Evolutionary conservation across 2,329 filamentous ascomycete species (phyloP), one percentile per base, ranked within the genome.

Genomic region (Acephala macrosclerotiorum): DNA sequence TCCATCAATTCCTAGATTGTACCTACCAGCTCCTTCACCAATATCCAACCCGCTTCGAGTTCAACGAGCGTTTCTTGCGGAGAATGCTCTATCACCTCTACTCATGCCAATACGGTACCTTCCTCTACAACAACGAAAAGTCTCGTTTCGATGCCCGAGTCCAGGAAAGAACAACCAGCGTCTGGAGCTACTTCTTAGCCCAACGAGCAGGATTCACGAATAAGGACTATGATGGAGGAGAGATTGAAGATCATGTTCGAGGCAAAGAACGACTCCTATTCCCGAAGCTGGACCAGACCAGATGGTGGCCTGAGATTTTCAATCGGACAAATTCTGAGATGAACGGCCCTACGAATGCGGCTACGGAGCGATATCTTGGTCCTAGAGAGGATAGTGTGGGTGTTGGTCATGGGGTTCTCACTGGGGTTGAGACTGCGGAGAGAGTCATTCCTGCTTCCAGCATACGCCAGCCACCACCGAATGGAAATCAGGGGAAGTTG

Each of bases 1-100:
- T 99, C 79, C 96, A 99, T 74, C 96, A 99, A 76, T 99, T 98
- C 79, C 86, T 99, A 11, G 96, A 98, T 75, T 94, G 93, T 42
- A 93, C 93, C 1, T 98, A 96, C 76, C 96, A 99, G 77, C 84
- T 99, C 33, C 81, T 97, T 26, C 85, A 92, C 67, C 96, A 98
- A 76, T 84, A 95, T 73, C 94, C 94, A 0, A 91, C 88, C 7
- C 90, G 94, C 0, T 99, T 99, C 75, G 95, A 99, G 77, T 99
- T 94, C 79, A 98, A 97, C 72, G 96, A 98, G 77, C 89, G 95
- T 4, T 98, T 99, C 78, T 81, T 99, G 7, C 87, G 93, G 29
- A 89, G 96, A 22, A 82, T 99, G 2, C 83, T 98, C 1, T 99
- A 98, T 76, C 96, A 99, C 77, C 85, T 97, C 1, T 95, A 98